Percentiles rank a stretch among this genome's conserved stretches.
Evolutionary conservation across 2,329 filamentous ascomycete species (phyloP).

Genomic region (Fusarium sp.): DNA sequence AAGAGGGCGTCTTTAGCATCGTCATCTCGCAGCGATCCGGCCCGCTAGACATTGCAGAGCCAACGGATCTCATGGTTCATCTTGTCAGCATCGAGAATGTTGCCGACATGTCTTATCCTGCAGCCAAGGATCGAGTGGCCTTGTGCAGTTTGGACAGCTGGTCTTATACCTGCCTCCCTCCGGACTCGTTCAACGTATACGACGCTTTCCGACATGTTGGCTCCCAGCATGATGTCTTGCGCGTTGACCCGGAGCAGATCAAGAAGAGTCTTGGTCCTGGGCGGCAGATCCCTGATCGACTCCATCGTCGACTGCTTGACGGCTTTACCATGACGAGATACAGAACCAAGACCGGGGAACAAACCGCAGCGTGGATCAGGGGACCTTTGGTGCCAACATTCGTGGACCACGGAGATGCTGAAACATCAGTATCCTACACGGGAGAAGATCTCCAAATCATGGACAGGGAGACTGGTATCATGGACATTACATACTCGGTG

Average conservation of each 20-base stretch:
- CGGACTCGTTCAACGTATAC: conserved; percentile 46
- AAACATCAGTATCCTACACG: not conserved
- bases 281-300: too few relatives aligned
- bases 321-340: conserved; percentile 50
- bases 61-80: conserved; percentile 48
- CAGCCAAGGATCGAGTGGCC: conserved; percentile 38
- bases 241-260: too few relatives aligned
- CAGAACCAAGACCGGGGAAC: conserved; percentile 1
- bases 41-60: conserved; percentile 37
- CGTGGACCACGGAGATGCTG: too few relatives aligned
- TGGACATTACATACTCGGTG: conserved; percentile 55
- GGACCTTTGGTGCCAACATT: conserved; percentile 1
- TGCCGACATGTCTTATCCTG: conserved; percentile 42
- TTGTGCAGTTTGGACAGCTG: conserved; percentile 53
- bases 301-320: conserved; percentile 39
- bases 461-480: conserved; percentile 50
- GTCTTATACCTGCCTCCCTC: conserved; percentile 51
- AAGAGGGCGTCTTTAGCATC: conserved; percentile 48
- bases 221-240: not conserved
- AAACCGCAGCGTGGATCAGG: conserved; percentile 1
- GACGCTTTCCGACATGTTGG: conserved; percentile 46
- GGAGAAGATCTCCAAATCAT: conserved; percentile 52
- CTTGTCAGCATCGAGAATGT: conserved; percentile 52
- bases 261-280: too few relatives aligned
- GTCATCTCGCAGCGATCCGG: conserved; percentile 50